Evolutionary conservation across 176 grass and related monocot species (phyloP), one percentile per base, ranked within the genome.

Genomic region (Oropetium thomaeum): DNA sequence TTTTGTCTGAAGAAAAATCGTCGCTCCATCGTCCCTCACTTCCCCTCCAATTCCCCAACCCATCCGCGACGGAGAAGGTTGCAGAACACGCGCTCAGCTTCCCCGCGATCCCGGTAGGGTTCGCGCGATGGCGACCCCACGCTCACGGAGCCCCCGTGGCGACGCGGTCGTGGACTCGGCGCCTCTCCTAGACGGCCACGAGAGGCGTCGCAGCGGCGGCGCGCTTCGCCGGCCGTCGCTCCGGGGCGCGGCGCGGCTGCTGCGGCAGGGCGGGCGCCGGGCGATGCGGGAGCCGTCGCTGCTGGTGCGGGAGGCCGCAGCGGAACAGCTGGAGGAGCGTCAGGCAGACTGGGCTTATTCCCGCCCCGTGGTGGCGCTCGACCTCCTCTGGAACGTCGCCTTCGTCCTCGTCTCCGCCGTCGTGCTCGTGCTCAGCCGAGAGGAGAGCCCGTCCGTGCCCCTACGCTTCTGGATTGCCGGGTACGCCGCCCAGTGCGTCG

Each of bases 311-410:
- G 82, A 92, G 31, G 74, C 85, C 7, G 89, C 69, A 1, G 89
- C 78, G 13, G 82, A 92, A 67, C 79, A 92, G 29, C 82, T 92
- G 44, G 85, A 88, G 62, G 85, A 88, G 45, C 81, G 85, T 9
- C 82, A 92, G 79, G 72, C 68, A 11, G 85, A 88, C 52, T 92
- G 89, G 89, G 89, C 89, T 54, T 88, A 92, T 60, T 82, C 82
- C 54, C 80, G 83, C 65, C 89, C 82, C 4, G 81, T 91, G 16
- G 86, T 96, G 32, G 65, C 76, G n/a, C 76, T 96, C n/a, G 92
- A 96, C 54, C 65, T 88, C 47, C 43, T 73, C 22, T 92, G 84
- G 89, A 96, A 96, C 73, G 70, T 91, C 51, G 78, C 78, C 37
- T 96, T 92, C 75, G 62, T 87, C 27, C 38, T 74, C 65, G 77